These are phyloP conservation scores for Cyclotella atomus DNA, from an alignment of 108 stramenopile genomes.

Conservation along the genomic window DNA sequence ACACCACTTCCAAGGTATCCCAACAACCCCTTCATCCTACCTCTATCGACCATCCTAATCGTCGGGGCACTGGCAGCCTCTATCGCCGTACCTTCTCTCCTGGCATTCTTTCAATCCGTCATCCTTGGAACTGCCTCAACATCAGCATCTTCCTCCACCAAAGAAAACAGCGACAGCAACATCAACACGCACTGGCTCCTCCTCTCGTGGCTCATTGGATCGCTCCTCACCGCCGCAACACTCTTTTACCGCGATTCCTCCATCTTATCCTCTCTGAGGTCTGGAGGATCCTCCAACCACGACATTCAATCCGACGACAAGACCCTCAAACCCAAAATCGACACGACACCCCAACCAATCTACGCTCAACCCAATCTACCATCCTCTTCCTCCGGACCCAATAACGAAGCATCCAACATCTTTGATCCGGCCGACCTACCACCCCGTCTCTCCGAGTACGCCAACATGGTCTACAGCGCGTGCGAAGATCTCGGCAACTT, in stretches of 20 bases:
- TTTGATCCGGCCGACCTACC: conserved; percentile 92
- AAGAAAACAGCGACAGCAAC: too few species aligned
- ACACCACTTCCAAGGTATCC: conserved; percentile 26
- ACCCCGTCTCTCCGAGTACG: conserved; percentile 89
- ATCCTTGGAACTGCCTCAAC: conserved; percentile 1
- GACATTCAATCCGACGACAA: conserved; percentile 19
- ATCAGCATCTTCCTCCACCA: too few species aligned
- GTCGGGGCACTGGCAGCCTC: conserved; percentile 59
- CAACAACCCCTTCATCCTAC: conserved; percentile 46
- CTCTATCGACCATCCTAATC: conserved; percentile 64
- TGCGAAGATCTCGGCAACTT: conserved; percentile 94
- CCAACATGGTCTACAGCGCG: conserved; percentile 92
- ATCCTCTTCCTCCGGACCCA: conserved; percentile 38
- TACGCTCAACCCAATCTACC: conserved; percentile 13
- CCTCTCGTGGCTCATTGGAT: conserved; percentile 65
- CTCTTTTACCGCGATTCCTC: conserved; percentile 66
- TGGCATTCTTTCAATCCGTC: conserved; percentile 20
- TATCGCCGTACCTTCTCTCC: conserved; percentile 42
- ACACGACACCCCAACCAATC: conserved; percentile 44
- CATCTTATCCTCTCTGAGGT: conserved; percentile 5
- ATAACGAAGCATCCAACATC: conserved; percentile 84
- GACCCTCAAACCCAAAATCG: conserved; percentile 48
- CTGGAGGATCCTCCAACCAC: conserved; percentile 31
- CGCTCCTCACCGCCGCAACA: conserved; percentile 54
- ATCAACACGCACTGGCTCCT: conserved; percentile 30